These are phyloP conservation scores for Agastache rugosa DNA, from an alignment of 257 asterid genomes.

Conservation along the genomic window DNA sequence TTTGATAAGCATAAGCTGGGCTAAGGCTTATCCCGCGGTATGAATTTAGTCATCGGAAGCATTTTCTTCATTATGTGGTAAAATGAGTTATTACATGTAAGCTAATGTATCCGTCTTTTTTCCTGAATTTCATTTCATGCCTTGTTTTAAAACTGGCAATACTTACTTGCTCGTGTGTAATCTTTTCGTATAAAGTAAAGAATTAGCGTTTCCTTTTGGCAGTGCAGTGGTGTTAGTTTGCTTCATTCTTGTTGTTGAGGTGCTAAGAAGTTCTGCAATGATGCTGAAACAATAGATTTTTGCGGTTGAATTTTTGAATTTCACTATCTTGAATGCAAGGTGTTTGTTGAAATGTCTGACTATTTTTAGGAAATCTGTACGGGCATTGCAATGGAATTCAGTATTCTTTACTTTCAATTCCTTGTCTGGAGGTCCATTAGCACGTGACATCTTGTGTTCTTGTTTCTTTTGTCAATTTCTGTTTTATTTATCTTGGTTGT, in stretches of 20 bases:
- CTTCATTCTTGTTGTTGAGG: constrained; percentile 1
- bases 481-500: constrained; percentile 6
- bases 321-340: neutral
- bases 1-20: neutral
- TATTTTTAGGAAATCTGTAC: neutral
- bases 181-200: neutral
- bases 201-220: neutral
- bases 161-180: too few species aligned
- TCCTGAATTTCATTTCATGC: neutral
- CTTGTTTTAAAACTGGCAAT: too few species aligned
- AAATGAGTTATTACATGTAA: neutral
- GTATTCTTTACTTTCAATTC: too few species aligned
- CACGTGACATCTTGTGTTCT: neutral
- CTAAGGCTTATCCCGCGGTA: neutral
- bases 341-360: constrained; percentile 33
- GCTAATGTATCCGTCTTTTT: too few species aligned
- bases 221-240: neutral
- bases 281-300: neutral
- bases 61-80: neutral
- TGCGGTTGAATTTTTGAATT: neutral
- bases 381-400: neutral
- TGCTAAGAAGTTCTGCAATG: neutral
- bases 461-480: neutral
- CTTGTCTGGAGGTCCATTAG: neutral
- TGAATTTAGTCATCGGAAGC: neutral